Percentiles rank a stretch among this genome's conserved stretches.
Conservation (phyloP, 768 basidiomycete genomes). For the Termitomyces titanicus region DNA sequence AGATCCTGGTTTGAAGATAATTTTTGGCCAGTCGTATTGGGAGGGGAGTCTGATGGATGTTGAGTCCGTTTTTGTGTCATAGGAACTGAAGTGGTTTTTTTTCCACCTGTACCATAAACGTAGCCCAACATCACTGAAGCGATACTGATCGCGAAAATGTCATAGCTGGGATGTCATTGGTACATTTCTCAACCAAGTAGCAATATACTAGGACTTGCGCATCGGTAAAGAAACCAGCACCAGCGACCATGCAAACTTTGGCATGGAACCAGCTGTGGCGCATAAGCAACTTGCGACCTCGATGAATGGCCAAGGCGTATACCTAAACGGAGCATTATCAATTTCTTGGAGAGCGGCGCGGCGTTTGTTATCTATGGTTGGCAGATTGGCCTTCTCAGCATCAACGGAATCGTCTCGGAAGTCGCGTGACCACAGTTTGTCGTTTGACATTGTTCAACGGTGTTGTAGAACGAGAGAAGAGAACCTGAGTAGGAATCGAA, state of each 20-base stretch:
- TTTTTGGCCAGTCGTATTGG: constrained; percentile 23
- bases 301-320: constrained; percentile 20
- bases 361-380: constrained; percentile 68
- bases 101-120: constrained; percentile 59
- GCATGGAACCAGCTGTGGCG: constrained; percentile 74
- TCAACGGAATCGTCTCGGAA: too few relatives aligned
- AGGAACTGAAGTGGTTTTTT: not conserved
- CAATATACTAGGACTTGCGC: constrained; percentile 41
- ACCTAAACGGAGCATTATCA: constrained; percentile 85
- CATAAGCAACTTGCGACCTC: not conserved
- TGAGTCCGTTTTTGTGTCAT: not conserved
- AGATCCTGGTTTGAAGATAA: constrained; percentile 63
- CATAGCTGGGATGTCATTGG: constrained; percentile 44
- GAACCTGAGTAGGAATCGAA: too few relatives aligned
- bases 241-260: constrained; percentile 65
- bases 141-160: constrained; percentile 89
- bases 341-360: constrained; percentile 80
- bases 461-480: too few relatives aligned
- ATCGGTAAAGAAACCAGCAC: constrained; percentile 91
- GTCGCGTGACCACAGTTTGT: too few relatives aligned
- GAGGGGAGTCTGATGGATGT: constrained; percentile 8
- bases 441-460: too few relatives aligned
- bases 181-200: not conserved
- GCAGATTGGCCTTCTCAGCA: too few relatives aligned
- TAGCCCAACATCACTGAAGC: constrained; percentile 80